Evolutionary conservation across 306 rosid species (phyloP), one percentile per base, ranked within the genome.

Genomic region (Prunus armeniaca): DNA sequence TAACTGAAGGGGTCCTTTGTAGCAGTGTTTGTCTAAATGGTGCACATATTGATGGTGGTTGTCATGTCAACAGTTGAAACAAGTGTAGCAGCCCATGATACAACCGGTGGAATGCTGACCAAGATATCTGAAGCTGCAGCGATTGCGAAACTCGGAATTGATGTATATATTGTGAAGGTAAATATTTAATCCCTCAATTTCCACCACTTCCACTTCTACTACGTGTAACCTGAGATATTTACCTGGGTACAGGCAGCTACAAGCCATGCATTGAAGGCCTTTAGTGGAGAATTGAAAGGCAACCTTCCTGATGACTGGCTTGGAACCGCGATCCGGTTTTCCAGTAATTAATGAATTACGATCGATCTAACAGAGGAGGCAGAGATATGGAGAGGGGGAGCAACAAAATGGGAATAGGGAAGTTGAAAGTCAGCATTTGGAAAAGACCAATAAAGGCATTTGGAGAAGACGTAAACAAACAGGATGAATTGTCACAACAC

Each of bases 281-380:
- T 95, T 80, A 83, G 78, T 20, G 98, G 98, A 57, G 97, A 86
- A 73, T 82, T 95, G 64, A 78, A 82, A 75, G 76, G 74, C 79
- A 25, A 78, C 81, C 82, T 92, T 77, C 96, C 98, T 1, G 88
- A 87, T 25, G 97, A 95, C 80, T 95, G 98, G 97, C 88, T 84
- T 12, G 98, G 98, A 43, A 95, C 97, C 0, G 85, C 79, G 6
- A 96, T 95, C 80, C 86, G 92, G 14, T 88, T 87, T 50, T 69
- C 72, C 12, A 65, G 83, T 86, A 83, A n/a, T n/a, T n/a, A 52
- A 81, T 25, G 77, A 73, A 24, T 38, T 38, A 38, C 6, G 28
- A 60, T 63, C 22, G 0, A 45, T 0, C 12, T 30, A 38, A 38
- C 43, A 38, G 9, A 38, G 43, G 9, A 38, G 43, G 43, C 9